phyloP scores from a whole-genome alignment of 2,329 filamentous ascomycete species.

The Apiospora phragmitis region DNA sequence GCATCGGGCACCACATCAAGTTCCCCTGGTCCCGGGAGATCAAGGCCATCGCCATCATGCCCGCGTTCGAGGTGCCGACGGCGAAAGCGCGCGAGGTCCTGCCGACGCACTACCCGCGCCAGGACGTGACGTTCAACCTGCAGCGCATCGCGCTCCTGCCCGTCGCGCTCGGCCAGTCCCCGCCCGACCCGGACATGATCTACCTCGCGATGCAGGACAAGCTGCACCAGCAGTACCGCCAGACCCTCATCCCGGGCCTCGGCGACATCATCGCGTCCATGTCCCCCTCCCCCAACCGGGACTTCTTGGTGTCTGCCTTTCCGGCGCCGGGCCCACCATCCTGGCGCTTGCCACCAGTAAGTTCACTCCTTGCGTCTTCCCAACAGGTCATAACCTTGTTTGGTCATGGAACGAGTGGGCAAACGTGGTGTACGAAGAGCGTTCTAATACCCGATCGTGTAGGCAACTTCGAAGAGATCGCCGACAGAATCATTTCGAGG shows the following conservation, averaged over 20 bases:
- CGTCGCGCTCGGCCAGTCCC: slow-evolving; percentile 83
- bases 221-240: slow-evolving; percentile 94
- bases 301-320: slow-evolving; percentile 90
- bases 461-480: slow-evolving; percentile 80
- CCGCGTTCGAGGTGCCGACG: slow-evolving; percentile 93
- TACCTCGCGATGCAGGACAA: slow-evolving; percentile 99
- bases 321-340: slow-evolving; percentile 92
- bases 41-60: slow-evolving; percentile 95
- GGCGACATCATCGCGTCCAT: slow-evolving; percentile 89
- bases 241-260: slow-evolving; percentile 86
- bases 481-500: slow-evolving; percentile 71
- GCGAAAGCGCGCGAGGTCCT: slow-evolving; percentile 86
- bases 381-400: background rate
- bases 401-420: background rate
- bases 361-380: background rate
- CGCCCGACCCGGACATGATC: slow-evolving; percentile 90
- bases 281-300: slow-evolving; percentile 83
- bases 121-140: slow-evolving; percentile 89
- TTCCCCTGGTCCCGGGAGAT: slow-evolving; percentile 94
- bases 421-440: too few relatives aligned
- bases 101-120: slow-evolving; percentile 74
- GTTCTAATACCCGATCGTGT: background rate
- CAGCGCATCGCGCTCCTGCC: slow-evolving; percentile 91
- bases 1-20: slow-evolving; percentile 95
- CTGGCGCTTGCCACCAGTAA: slow-evolving; percentile 80